These are phyloP conservation scores for Salix udensis DNA, from an alignment of 345 rosid species.

Conservation along the genomic window DNA sequence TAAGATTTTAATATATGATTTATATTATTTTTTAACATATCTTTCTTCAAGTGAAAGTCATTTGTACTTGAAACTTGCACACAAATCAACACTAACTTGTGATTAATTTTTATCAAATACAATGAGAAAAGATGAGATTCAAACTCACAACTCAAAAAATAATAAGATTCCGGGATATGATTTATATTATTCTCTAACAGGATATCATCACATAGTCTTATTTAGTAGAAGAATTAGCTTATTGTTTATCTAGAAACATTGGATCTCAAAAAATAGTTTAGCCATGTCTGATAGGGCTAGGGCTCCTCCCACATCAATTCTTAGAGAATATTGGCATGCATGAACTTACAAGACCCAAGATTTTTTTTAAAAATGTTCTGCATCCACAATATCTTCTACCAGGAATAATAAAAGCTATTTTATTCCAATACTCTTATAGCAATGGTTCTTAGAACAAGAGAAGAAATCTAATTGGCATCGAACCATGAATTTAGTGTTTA, in stretches of 20 bases:
- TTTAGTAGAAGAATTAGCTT: background rate
- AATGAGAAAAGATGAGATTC: too few species aligned
- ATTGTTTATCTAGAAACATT: background rate
- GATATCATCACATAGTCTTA: too few species aligned
- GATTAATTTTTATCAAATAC: too few species aligned
- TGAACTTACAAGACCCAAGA: background rate
- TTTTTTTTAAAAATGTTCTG: background rate
- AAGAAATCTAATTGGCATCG: background rate
- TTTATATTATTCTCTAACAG: too few species aligned
- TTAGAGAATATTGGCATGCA: background rate
- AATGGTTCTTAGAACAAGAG: background rate
- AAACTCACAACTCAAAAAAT: too few species aligned
- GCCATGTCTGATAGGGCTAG: background rate
- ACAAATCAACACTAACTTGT: too few species aligned
- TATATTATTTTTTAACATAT: too few species aligned
- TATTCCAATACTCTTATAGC: background rate
- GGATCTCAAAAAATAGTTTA: background rate
- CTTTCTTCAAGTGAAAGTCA: accelerated
- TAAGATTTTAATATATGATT: too few species aligned
- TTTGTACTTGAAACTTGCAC: too few species aligned
- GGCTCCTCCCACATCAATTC: background rate
- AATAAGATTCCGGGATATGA: too few species aligned
- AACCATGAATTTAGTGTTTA: background rate
- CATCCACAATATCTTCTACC: background rate
- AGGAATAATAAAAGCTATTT: background rate